A percentile compares a stretch with the other conserved stretches of the same genome.
phyloP scores from a whole-genome alignment of 805 yeast species.

The Suhomyces pyralidae region DNA sequence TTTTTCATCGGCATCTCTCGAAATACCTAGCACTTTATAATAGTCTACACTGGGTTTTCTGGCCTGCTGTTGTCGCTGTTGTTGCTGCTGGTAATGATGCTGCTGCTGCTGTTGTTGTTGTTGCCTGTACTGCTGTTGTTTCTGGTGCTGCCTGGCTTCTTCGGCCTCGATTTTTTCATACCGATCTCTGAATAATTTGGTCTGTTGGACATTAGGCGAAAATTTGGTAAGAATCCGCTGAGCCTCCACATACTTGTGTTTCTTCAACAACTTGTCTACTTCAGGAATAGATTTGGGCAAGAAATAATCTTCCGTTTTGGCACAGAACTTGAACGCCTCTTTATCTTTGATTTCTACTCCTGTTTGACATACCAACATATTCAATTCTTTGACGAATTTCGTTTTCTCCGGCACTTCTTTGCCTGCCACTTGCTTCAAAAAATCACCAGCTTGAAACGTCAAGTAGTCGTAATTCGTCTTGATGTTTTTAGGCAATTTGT shows the following conservation, averaged over 20 bases:
- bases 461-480: slow-evolving; percentile 45
- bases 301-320: slow-evolving; percentile 20
- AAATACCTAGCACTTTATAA: slow-evolving; percentile 72
- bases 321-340: slow-evolving; percentile 24
- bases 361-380: slow-evolving; percentile 41
- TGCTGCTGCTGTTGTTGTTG: slow-evolving; percentile 42
- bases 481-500: slow-evolving; percentile 24
- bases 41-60: slow-evolving; percentile 58
- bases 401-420: not conserved
- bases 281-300: slow-evolving; percentile 38
- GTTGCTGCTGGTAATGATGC: slow-evolving; percentile 41
- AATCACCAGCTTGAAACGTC: slow-evolving; percentile 29
- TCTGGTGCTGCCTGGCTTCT: slow-evolving; percentile 31
- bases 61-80: slow-evolving; percentile 29
- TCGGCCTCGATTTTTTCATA: slow-evolving; percentile 22
- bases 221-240: slow-evolving; percentile 31
- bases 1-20: slow-evolving; percentile 62
- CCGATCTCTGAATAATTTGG: slow-evolving; percentile 37
- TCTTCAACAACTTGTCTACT: slow-evolving; percentile 35
- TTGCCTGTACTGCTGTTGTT: slow-evolving; percentile 39
- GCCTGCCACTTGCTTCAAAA: slow-evolving; percentile 19
- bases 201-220: slow-evolving; percentile 34
- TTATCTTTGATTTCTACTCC: slow-evolving; percentile 24
- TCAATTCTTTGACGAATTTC: slow-evolving; percentile 30
- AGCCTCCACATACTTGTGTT: slow-evolving; percentile 38